phyloP scores from a whole-genome alignment of 495 filamentous ascomycete species.

The Daldinia caldariorum region DNA sequence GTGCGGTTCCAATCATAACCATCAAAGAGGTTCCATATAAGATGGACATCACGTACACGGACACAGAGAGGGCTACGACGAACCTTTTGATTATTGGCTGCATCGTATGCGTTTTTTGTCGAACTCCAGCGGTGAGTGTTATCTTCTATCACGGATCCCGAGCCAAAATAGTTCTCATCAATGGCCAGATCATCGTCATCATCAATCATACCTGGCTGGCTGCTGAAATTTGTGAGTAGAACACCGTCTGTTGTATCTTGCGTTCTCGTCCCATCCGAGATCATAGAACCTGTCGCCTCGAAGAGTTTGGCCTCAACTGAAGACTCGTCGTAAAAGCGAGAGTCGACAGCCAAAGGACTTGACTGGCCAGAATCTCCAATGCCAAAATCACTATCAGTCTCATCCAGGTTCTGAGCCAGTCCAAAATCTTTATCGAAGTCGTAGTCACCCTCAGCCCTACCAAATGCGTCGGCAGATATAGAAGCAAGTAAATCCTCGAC shows the following conservation, averaged over 20 bases:
- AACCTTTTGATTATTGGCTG: conserved; percentile 68
- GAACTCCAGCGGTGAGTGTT: conserved; percentile 84
- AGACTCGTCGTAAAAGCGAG: conserved; percentile 53
- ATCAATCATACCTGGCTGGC: conserved; percentile 35
- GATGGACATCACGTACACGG: conserved; percentile 82
- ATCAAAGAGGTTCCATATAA: conserved; percentile 98
- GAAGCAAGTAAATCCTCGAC: conserved; percentile 89
- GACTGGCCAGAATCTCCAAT: conserved; percentile 48
- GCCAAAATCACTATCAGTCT: conserved; percentile 46
- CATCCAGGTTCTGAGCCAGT: conserved; percentile 51
- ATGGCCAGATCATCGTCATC: conserved; percentile 66
- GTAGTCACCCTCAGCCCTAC: conserved; percentile 63
- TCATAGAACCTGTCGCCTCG: conserved; percentile 51
- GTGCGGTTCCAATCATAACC: conserved; percentile 96
- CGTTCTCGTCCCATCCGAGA: conserved; percentile 49
- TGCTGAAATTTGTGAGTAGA: conserved; percentile 59
- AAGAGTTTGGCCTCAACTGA: conserved; percentile 52
- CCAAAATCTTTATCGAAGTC: conserved; percentile 67
- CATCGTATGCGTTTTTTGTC: conserved; percentile 74
- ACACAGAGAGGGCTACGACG: conserved; percentile 76
- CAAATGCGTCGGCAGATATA: conserved; percentile 85
- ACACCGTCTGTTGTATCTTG: conserved; percentile 67
- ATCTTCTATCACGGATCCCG: conserved; percentile 66
- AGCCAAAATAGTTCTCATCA: conserved; percentile 82
- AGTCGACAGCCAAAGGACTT: conserved; percentile 52